A percentile compares a stretch with the other conserved stretches of the same genome.
Conservation (phyloP, 2,329 filamentous ascomycete genomes). For the Tolypocladium guangdongense region DNA sequence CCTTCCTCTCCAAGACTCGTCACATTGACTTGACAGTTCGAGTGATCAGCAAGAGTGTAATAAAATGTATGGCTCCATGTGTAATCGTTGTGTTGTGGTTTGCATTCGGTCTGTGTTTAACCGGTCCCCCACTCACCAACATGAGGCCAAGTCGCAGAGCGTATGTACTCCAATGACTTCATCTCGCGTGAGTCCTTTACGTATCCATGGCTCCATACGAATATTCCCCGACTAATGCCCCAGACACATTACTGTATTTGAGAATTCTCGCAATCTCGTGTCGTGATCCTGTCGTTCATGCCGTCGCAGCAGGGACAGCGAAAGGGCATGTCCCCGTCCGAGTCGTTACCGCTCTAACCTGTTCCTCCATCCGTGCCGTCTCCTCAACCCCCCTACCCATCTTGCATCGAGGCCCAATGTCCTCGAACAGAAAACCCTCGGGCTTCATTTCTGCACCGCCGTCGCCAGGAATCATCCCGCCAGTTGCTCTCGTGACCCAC, state of each 20-base stretch:
- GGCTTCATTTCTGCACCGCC: constrained; percentile 26
- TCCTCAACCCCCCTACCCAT: constrained; percentile 41
- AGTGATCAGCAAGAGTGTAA: background rate
- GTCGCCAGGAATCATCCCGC: constrained; percentile 35
- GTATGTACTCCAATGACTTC: too few species aligned
- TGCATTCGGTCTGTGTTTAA: background rate
- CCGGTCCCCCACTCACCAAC: background rate
- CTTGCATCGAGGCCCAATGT: constrained; percentile 50
- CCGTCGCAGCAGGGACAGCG: background rate
- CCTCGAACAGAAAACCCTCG: constrained; percentile 42
- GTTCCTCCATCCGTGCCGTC: constrained; percentile 11
- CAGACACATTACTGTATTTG: background rate
- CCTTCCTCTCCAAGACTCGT: background rate
- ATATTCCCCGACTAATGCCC: too few species aligned
- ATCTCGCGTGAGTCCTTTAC: too few species aligned
- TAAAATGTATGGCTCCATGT: background rate
- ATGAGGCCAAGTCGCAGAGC: background rate
- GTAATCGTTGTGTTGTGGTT: background rate
- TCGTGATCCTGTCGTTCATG: background rate
- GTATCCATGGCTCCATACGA: too few species aligned
- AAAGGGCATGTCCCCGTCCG: constrained; percentile 35
- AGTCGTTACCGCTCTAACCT: constrained; percentile 21
- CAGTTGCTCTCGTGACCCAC: constrained; percentile 31
- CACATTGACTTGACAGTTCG: background rate
- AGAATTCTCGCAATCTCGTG: background rate